Evolutionary conservation across 495 filamentous ascomycete genomes (phyloP).

Genomic region (Xylaria palmicola): DNA sequence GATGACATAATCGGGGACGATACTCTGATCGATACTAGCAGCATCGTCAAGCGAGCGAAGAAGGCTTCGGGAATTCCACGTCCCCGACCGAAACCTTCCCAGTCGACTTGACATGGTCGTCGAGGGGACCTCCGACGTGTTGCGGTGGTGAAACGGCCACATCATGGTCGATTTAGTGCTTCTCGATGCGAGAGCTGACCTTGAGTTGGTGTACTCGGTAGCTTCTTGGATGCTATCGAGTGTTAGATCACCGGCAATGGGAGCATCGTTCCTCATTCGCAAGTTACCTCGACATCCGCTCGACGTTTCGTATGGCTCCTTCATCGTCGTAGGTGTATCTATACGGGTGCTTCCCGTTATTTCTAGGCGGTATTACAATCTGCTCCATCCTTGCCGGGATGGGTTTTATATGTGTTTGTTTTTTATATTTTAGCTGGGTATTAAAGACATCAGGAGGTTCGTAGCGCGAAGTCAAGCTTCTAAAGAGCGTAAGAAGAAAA

Average conservation of each 20-base stretch:
- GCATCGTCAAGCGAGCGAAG: slow-evolving; percentile 28
- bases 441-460: slow-evolving; percentile 15
- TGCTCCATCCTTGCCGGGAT: slow-evolving; percentile 1
- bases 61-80: slow-evolving; percentile 31
- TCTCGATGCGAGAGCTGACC: slow-evolving; percentile 14
- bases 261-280: background rate
- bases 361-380: slow-evolving; percentile 6
- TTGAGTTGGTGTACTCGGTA: slow-evolving; percentile 17
- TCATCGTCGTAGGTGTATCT: slow-evolving; percentile 15
- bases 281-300: slow-evolving; percentile 18
- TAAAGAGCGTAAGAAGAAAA: slow-evolving; percentile 9
- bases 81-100: slow-evolving; percentile 26
- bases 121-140: slow-evolving; percentile 24
- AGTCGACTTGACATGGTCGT: slow-evolving; percentile 28
- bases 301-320: slow-evolving; percentile 7
- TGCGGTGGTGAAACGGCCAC: slow-evolving; percentile 31
- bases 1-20: slow-evolving; percentile 47
- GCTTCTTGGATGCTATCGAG: slow-evolving; percentile 17
- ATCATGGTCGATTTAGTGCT: slow-evolving; percentile 22
- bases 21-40: slow-evolving; percentile 33
- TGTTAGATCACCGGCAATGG: slow-evolving; percentile 10
- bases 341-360: slow-evolving; percentile 7
- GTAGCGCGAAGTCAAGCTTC: slow-evolving; percentile 6
- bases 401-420: too few species aligned
- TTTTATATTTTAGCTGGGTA: slow-evolving; percentile 5